Base-by-base conservation (phyloP, 441 rosid species). In the Arabidopsis lyrata region DNA sequence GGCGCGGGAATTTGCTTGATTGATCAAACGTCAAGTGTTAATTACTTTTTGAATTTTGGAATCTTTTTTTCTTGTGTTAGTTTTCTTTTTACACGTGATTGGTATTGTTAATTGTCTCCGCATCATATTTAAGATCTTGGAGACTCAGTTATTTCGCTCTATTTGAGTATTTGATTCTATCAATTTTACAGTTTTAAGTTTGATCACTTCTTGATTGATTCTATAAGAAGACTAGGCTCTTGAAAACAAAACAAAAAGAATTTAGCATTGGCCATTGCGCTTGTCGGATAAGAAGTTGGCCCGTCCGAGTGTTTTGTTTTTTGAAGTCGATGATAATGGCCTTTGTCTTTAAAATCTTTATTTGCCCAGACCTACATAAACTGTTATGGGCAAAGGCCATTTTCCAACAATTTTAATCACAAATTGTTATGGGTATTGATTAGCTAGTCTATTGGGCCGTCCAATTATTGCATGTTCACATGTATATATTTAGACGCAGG, bases 1-100 rank as follows among this genome's bases (percentile, higher is more conserved):
- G 78, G 81, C 80, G 74, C 84, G 76, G 68, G 77, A 78, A 66
- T 84, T 86, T 3, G 34, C 67, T 41, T 76, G 45, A 63, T 34
- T 53, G 39, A 34, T 15, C 10, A 44, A 68, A 44, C 6, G n/a
- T 44, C 27, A 44, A 41, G n/a, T 63, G 66, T 35, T 53, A 22
- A 1, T 52, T 39, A 32, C 38, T 39, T 49, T 58, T 31, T 20
- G 38, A 29, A 18, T 50, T 38, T 18, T 66, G 16, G 11, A 59
- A 29, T 65, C 9, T 0, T 66, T 14, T 18, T 16, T 14, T 66
- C 14, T 53, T 7, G 11, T 50, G 9, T n/a, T 54, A 5, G 22
- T 66, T 73, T 38, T 36, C 2, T 0, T 36, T 36, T 36, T 34
- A 8, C 18, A 3, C 36, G 10, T 54, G 1, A 41, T 55, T 22